phyloP scores from a whole-genome alignment of 305 asterid species.

The Fraxinus angustifolia region DNA sequence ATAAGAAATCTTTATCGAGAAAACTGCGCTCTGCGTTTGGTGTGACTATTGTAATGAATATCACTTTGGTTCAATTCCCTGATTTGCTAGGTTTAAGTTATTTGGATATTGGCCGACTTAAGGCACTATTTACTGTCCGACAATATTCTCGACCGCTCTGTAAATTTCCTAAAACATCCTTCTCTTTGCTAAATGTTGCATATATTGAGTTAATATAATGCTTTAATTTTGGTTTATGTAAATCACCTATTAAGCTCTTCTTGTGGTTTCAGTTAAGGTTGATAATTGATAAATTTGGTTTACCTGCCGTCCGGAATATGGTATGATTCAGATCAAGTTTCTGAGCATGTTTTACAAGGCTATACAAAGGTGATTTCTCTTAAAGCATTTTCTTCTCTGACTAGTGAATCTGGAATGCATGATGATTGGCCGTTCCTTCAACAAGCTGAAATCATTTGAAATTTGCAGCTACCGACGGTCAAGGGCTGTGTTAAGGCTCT shows the following conservation, averaged over 20 bases:
- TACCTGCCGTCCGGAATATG: slow-evolving; percentile 56
- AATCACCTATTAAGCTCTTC: not conserved
- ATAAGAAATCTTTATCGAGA: slow-evolving; percentile 57
- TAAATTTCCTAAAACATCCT: not conserved
- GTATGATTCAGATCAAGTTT: slow-evolving; percentile 74
- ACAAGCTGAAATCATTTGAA: not conserved
- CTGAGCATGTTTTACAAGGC: slow-evolving; percentile 68
- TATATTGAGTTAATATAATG: not conserved
- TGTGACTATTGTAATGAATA: slow-evolving; percentile 54
- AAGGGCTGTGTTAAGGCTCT: slow-evolving; percentile 93
- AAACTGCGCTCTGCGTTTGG: slow-evolving; percentile 72
- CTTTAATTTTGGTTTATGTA: not conserved
- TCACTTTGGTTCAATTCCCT: not conserved
- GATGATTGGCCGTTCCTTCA: not conserved
- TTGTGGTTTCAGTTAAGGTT: slow-evolving; percentile 58
- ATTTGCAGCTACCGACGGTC: slow-evolving; percentile 66
- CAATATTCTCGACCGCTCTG: not conserved
- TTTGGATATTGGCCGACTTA: not conserved
- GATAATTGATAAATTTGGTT: slow-evolving; percentile 65
- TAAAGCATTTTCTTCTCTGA: not conserved
- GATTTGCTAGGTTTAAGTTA: slow-evolving; percentile 4
- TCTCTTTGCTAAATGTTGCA: not conserved
- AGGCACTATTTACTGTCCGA: not conserved
- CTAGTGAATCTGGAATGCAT: not conserved
- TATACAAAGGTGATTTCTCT: slow-evolving; percentile 59